Evolutionary conservation across 2,329 filamentous ascomycete species (phyloP).

Genomic region (Aureobasidium leucospermi): DNA sequence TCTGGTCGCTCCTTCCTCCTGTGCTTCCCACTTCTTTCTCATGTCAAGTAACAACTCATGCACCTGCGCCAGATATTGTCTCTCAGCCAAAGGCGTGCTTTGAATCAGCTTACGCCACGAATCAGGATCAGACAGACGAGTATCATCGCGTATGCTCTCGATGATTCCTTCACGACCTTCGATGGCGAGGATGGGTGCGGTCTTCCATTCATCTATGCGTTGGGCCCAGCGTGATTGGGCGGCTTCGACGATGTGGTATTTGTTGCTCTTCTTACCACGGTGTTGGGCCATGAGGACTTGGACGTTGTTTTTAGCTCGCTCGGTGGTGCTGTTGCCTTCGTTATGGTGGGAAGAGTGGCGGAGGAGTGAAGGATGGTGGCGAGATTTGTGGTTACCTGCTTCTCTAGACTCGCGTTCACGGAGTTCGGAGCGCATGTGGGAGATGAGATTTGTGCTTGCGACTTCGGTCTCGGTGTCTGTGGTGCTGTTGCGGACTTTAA

Average conservation of each 20-base stretch:
- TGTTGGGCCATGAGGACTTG: constrained; percentile 77
- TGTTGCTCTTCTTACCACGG: constrained; percentile 85
- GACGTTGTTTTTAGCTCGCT: constrained; percentile 57
- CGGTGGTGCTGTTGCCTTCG: constrained; percentile 35
- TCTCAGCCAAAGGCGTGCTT: constrained; percentile 65
- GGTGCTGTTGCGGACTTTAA: constrained; percentile 62
- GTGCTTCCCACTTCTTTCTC: constrained; percentile 45
- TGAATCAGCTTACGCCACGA: constrained; percentile 80
- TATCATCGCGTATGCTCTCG: constrained; percentile 62
- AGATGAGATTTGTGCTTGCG: constrained; percentile 62
- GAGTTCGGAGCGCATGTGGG: constrained; percentile 74
- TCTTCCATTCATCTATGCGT: constrained; percentile 62
- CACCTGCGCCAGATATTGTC: constrained; percentile 75
- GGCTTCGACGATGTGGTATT: constrained; percentile 77
- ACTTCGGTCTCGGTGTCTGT: constrained; percentile 60
- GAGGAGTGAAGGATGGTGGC: constrained; percentile 24
- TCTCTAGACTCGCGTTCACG: constrained; percentile 66
- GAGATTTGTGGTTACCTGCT: constrained; percentile 32
- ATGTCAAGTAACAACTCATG: constrained; percentile 65
- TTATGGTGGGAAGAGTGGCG: constrained; percentile 33
- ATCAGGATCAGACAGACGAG: constrained; percentile 69
- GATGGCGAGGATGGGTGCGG: constrained; percentile 77
- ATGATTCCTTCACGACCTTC: constrained; percentile 82
- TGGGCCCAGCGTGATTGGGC: constrained; percentile 50
- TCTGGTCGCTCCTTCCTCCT: constrained; percentile 39